Evolutionary conservation across 306 rosid genomes (phyloP), one percentile per base, ranked within the genome.

Genomic region (Leucaena leucocephala): DNA sequence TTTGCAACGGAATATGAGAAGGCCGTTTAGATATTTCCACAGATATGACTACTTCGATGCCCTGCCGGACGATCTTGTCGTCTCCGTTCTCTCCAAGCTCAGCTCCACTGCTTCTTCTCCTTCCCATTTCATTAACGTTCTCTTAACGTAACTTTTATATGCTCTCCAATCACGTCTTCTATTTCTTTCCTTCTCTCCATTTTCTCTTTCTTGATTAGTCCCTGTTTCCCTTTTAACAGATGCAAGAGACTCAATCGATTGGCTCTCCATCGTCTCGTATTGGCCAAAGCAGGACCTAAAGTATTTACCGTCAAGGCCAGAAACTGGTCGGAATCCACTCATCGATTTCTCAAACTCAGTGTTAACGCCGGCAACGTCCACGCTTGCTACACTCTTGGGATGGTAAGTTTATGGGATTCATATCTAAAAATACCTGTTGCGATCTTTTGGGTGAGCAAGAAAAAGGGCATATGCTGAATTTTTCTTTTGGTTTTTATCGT

Each of bases 371-470:
- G 97, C 49, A 91, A 78, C 89, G 69, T 71, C 8, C 91, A 91
- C 67, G 97, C 97, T 33, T 84, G 82, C 76, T 91, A 81, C 76
- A 82, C 87, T 80, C 97, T 91, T 40, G 97, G 97, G 82, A 91
- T 91, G 97, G 93, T 91, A 7, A 83, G 90, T 68, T 16, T 8
- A 16, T 36, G 3, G n/a, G n/a, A 65, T 5, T 12, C 45, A 21
- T n/a, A 9, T 42, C 58, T 16, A 50, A 50, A 16, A 4, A 15
- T 64, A 42, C 1, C 38, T 64, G 17, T 65, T n/a, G 43, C 36
- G 12, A 10, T 68, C 22, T 21, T 13, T 13, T 45, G 16, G 13
- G 4, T 12, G 3, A 36, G 14, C 14, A 52, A 34, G 11, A 52
- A 48, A 61, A 34, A 27, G 17, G 39, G 6, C 11, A 4, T 15